Conservation (phyloP, 768 basidiomycete species). For the Amanita pseudoporphyria region DNA sequence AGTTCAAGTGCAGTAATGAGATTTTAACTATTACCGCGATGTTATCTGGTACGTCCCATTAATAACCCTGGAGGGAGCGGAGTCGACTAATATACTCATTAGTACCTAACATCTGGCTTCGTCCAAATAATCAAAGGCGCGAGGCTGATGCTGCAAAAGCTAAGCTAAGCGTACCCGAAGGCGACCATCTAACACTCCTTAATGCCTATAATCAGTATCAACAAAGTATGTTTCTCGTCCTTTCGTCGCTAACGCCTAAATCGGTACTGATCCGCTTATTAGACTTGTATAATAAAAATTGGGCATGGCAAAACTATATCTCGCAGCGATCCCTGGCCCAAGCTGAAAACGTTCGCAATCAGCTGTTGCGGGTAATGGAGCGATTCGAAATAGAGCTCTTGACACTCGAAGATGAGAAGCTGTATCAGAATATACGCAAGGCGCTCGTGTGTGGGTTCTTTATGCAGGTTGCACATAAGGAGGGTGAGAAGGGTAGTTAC, state of each 20-base stretch:
- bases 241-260: not conserved
- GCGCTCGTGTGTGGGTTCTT: conserved; percentile 91
- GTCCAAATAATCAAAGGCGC: conserved; percentile 78
- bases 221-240: conserved; percentile 43
- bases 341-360: conserved; percentile 89
- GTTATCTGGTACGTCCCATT: conserved; percentile 67
- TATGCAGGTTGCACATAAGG: conserved; percentile 93
- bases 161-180: conserved; percentile 79
- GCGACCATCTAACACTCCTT: conserved; percentile 92
- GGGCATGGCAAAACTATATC: conserved; percentile 89
- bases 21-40: conserved; percentile 93
- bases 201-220: conserved; percentile 91
- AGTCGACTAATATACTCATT: not conserved
- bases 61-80: not conserved
- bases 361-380: conserved; percentile 89
- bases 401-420: conserved; percentile 52
- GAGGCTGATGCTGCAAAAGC: conserved; percentile 94
- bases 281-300: conserved; percentile 75
- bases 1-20: conserved; percentile 95
- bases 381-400: conserved; percentile 70
- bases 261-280: not conserved
- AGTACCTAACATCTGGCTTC: conserved; percentile 94
- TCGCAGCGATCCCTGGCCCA: conserved; percentile 45
- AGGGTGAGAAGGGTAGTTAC: too few species aligned
- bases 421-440: conserved; percentile 68